A percentile compares a stretch with the other conserved stretches of the same genome.
phyloP scores from a whole-genome alignment of 495 filamentous ascomycete species.

The Xylaria flabelliformis region DNA sequence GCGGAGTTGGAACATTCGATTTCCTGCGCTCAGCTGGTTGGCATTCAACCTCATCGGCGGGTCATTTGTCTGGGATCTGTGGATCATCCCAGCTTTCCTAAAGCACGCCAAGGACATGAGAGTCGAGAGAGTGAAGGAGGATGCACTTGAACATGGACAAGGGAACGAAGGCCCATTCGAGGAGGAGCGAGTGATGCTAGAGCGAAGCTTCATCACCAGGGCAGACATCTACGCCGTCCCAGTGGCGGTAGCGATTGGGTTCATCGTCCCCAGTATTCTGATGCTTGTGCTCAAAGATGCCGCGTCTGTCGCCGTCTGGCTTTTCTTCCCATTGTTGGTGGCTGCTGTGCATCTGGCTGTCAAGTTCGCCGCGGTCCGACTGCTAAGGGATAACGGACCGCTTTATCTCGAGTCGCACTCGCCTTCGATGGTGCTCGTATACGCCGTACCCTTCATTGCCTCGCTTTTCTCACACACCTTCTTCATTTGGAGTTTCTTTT shows the following conservation, averaged over 20 bases:
- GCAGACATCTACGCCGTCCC: conserved; percentile 50
- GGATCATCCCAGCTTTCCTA: conserved; percentile 51
- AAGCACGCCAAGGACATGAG: conserved; percentile 40
- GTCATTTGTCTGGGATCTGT: conserved; percentile 49
- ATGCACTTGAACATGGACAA: conserved; percentile 1
- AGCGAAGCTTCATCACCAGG: conserved; percentile 39
- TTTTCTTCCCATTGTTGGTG: conserved; percentile 51
- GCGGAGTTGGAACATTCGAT: conserved; percentile 40
- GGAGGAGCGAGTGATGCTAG: conserved; percentile 15
- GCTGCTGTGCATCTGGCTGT: conserved; percentile 40
- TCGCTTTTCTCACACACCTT: conserved; percentile 43
- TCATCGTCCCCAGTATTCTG: conserved; percentile 51
- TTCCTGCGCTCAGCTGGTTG: conserved; percentile 47
- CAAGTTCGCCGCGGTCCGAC: conserved; percentile 21
- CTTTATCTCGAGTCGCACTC: conserved; percentile 45
- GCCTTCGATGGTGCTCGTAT: conserved; percentile 37
- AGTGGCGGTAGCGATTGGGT: conserved; percentile 46
- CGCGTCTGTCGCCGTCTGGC: conserved; percentile 65
- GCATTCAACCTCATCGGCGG: conserved; percentile 49
- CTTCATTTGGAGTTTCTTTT: conserved; percentile 41
- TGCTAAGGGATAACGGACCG: conserved; percentile 22
- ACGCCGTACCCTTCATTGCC: conserved; percentile 43
- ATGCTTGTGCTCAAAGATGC: conserved; percentile 81
- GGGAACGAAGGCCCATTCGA: conserved; percentile 28
- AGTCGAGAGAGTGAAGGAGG: conserved; percentile 26